Evolutionary conservation across 2,329 filamentous ascomycete genomes (phyloP), one percentile per base, ranked within the genome.

Genomic region (Pestalotiopsis sp.): DNA sequence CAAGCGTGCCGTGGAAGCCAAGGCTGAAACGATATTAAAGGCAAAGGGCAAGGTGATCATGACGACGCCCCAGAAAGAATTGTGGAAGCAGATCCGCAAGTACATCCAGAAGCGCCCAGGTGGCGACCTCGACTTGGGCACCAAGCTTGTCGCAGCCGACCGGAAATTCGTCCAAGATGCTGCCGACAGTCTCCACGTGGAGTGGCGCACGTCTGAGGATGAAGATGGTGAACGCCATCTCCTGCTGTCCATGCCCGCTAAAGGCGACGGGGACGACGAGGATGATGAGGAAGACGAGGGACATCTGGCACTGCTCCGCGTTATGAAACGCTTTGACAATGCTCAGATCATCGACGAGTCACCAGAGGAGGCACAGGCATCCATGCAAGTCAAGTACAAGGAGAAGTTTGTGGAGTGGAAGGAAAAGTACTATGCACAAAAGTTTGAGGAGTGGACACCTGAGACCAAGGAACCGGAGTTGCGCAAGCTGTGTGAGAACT

Each of bases 321-420:
- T 98, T 20, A 90, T 97, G 74, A 95, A 92, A 78, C 91, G 91
- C 69, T 99, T 98, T 77, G 95, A 98, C 76, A 95, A 93, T 73
- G 96, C 96, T 25, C 90, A 93, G 75, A 89, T 97, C 27, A 86
- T 96, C 52, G 95, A 98, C 75, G 81, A 93, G 62, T 92, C 92
- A 2, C 83, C 91, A 1, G 93, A 94, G 72, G 92, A 97, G 75
- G 92, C 92, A 17, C 91, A 96, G 78, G 87, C 89, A 64, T 89
- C 91, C 20, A 92, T 95, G 80, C 89, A 97, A 74, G 87, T 91
- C 78, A 91, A 96, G 74, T 99, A 99, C 79, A 90, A 98, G 75
- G 85, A 93, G 73, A 97, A 97, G 77, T 98, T 98, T 78, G 85
- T 90, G 70, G 89, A 91, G 68, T 99, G 96, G 96, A 99, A 98